Evolutionary conservation across 202 grass and related monocot species (phyloP).

Genomic region (Hordeum pubiflorum): DNA sequence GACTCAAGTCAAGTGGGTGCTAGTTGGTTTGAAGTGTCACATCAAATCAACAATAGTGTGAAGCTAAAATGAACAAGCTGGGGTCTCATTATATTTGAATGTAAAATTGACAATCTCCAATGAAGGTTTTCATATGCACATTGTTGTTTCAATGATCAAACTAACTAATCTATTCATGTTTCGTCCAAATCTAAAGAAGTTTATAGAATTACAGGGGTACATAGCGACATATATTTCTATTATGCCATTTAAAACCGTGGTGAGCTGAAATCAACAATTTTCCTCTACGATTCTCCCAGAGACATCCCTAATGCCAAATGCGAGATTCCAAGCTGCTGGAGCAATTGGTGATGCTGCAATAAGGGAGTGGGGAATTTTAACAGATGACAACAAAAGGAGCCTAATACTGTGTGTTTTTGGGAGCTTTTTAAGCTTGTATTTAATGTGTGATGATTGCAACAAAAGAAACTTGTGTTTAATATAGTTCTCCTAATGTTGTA

Average conservation of each 20-base stretch:
- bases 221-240: background rate
- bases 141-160: background rate
- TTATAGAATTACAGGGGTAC: background rate
- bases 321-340: conserved; percentile 93
- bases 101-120: conserved; percentile 9
- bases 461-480: background rate
- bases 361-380: conserved; percentile 94
- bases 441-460: conserved; percentile 9
- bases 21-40: background rate
- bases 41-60: background rate
- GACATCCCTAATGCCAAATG: conserved; percentile 72
- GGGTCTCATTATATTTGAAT: background rate
- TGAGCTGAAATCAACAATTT: conserved; percentile 15
- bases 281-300: conserved; percentile 38
- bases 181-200: conserved; percentile 15
- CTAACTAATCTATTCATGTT: background rate
- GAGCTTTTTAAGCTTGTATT: conserved; percentile 13
- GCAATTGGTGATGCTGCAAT: conserved; percentile 92
- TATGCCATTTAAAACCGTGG: background rate
- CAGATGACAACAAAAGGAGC: conserved; percentile 82
- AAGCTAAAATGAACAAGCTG: conserved; percentile 15
- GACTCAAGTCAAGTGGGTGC: background rate
- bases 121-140: background rate
- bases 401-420: conserved; percentile 53
- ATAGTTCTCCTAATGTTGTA: conserved; percentile 28